Base-by-base conservation (phyloP, 1,284 basidiomycete species). In the Fomitiporia mediterranea region DNA sequence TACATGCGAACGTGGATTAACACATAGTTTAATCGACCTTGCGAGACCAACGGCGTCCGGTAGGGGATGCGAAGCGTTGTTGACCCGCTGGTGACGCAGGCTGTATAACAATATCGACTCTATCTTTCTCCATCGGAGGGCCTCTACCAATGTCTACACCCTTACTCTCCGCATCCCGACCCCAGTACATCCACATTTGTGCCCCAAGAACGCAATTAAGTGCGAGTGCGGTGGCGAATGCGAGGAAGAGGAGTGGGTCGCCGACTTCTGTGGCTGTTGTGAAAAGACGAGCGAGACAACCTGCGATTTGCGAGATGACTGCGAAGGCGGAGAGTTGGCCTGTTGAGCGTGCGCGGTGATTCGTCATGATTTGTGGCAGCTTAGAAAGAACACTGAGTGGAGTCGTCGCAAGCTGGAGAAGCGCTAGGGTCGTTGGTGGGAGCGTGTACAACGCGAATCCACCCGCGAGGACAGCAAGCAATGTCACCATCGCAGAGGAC, bases 251-350 rank as follows among this genome's bases (percentile, higher is more conserved):
- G 60, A 95, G 76, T 2, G 69, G 62, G 70, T 97, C 94, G 54
- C 84, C 83, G 57, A 95, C 85, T 69, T 97, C 94, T 39, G 86
- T 86, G 5, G 83, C 77, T 4, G 91, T 95, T 1, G 94, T 98
- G 74, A 94, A 97, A 15, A 97, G 72, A 40, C 94, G 79, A 0
- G 93, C 94, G 40, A 92, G 73, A 69, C 92, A 95, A 17, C 94
- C 94, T 0, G 78, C 77, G 46, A 96, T 76, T 63, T 91, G 90
- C 17, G 90, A 81, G 66, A 90, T 74, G 27, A 97, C 89, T 15
- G 93, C 91, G 65, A 97, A 90, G 0, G 91, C 82, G 8, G 91
- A 94, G 39, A 98, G 85, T 66, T 96, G 91, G 2, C 94, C 94
- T 0, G 94, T 97, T 4, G 86, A 90, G 42, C 76, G 72, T 15